Base-by-base conservation (phyloP, 257 asterid genomes). In the Salvia hispanica region DNA sequence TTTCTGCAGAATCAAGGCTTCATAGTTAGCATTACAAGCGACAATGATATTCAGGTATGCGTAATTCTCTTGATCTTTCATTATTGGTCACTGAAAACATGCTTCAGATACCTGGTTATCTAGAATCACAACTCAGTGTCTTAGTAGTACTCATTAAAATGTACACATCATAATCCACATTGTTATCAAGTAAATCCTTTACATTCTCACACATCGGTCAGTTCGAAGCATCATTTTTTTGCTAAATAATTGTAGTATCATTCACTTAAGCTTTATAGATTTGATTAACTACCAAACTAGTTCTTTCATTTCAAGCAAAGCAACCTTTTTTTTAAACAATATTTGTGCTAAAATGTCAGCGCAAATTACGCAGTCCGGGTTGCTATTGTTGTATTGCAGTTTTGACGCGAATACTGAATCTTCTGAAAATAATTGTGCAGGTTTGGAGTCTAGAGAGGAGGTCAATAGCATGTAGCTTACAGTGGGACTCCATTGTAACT, bases 1-100 rank as follows among this genome's bases (percentile, higher is more conserved):
- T 92, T 92, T 76, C 82, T 92, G 80, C 94, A 85, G 79, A 92
- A 89, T 75, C 92, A 89, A 74, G 96, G 95, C 47, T 75, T 79
- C 69, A 76, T 92, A 74, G 81, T 92, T 78, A 80, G 96, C 88
- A 77, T 92, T 55, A 87, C 90, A 71, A 87, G 75, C 80, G 90
- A 84, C 75, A 79, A 92, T 79, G 82, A 81, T 78, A 84, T 92
- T 77, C 90, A 92, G 98, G 98, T 89, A 62, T 15, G 73, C 67
- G 36, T 45, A 47, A 46, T 69, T 72, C 73, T 70, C 51, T 64
- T 39, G 63, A 15, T 57, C 53, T 58, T 50, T 45, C 39, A 2
- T 66, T 16, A 54, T 45, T 55, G 62, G 40, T 53, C 64, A 57
- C 65, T 44, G 47, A 28, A 7, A 52, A 76, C 16, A 67, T 44